Conservation (phyloP, 192 early-diverging fungal genomes). For the Coemansia sp. region DNA sequence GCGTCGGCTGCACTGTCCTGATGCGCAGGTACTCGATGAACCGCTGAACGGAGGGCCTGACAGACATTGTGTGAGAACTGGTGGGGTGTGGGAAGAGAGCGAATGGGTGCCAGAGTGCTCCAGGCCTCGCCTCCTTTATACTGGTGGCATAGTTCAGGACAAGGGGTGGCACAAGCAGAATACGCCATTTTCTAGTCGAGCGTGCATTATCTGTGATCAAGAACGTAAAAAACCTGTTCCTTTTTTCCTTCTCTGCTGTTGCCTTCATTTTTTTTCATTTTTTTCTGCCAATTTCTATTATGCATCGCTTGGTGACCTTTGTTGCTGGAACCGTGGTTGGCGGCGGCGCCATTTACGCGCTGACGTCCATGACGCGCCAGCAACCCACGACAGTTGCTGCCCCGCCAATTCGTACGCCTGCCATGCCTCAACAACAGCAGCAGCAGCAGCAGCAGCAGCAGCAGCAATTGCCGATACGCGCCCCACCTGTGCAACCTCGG, state of each 20-base stretch:
- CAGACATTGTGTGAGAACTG: background rate
- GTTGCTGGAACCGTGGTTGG: constrained; percentile 42
- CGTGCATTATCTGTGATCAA: background rate
- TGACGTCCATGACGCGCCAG: constrained; percentile 5
- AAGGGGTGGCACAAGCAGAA: background rate
- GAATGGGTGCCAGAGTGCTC: background rate
- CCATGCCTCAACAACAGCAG: constrained; percentile 4
- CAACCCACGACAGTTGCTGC: background rate
- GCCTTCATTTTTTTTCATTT: background rate
- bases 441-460: constrained; percentile 4
- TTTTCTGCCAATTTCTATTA: background rate
- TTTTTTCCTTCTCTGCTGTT: background rate
- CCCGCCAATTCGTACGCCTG: background rate
- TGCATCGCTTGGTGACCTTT: constrained; percentile 47
- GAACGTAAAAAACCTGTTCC: too few relatives aligned
- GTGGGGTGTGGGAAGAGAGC: background rate
- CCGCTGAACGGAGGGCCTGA: constrained; percentile 27
- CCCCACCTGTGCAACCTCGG: constrained; percentile 25
- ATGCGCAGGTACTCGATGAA: constrained; percentile 84
- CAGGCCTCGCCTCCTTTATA: background rate
- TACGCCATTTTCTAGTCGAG: background rate
- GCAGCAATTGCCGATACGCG: constrained; percentile 19
- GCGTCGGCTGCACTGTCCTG: constrained; percentile 81
- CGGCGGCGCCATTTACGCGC: constrained; percentile 40
- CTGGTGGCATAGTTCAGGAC: background rate